Base-by-base conservation (phyloP, 2,329 filamentous ascomycete species). In the Diaporthe vaccinii region DNA sequence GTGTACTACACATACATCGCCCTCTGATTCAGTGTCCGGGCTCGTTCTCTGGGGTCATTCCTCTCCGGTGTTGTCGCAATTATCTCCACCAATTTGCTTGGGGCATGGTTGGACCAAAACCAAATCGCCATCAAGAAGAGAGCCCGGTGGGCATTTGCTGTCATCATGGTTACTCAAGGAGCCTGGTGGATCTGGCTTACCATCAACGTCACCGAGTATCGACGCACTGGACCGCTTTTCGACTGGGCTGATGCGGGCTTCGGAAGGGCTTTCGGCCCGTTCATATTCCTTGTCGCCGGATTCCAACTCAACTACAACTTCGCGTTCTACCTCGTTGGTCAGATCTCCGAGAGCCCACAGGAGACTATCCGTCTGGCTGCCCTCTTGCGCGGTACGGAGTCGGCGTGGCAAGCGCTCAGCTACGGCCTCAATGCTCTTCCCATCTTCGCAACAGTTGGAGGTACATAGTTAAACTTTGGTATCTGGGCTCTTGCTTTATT, bases 101-200 rank as follows among this genome's bases (percentile, higher is more conserved):
- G 67, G 4, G 22, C 22, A 8, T 71, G 67, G 67, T 22, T 71
- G 5, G 67, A 71, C 17, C 67, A 71, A 6, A 57, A 41, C 20
- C 49, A 49, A 1, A 53, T 71, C 20, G n/a, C 46, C 25, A 58
- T 71, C 22, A 71, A 34, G 25, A 55, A 55, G n/a, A 39, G 67
- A 55, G 68, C 68, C 0, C 22, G 49, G 1, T 71, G 49, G 68
- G 55, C 49, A 15, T 71, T 57, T 25, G n/a, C 17, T 4, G 17
- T 59, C n/a, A 71, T 71, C 49, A 59, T 59, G 39, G 28, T 71
- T 3, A 55, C 55, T 22, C 68, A 71, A 10, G 68, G 49, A 1
- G 68, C 51, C 28, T 59, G 49, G 68, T 71, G 68, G 49, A 71
- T 71, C 20, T 71, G 68, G 68, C 51, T 46, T 14, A 71, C 68